A percentile compares a stretch with the other conserved stretches of the same genome.
Evolutionary conservation across 2,329 filamentous ascomycete genomes (phyloP).

Genomic region (Scleromitrula shiraiana): DNA sequence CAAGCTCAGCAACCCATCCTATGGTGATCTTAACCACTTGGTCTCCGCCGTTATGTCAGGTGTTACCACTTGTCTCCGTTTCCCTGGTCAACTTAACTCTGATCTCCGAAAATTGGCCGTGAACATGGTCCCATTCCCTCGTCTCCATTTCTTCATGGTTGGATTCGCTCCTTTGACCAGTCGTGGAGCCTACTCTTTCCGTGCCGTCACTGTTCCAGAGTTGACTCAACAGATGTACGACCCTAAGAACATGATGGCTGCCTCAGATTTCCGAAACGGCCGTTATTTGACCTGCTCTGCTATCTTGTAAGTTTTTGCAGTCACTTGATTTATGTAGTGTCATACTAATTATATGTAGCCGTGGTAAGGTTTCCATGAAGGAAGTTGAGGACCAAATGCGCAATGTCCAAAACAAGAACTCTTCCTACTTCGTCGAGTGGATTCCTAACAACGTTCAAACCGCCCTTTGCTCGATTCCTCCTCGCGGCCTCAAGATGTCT

Average conservation of each 20-base stretch:
- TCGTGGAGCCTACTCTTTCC: constrained; percentile 87
- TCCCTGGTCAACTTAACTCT: constrained; percentile 99
- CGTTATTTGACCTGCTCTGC: constrained; percentile 99
- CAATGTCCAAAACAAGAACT: constrained; percentile 99
- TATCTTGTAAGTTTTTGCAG: constrained; percentile 59
- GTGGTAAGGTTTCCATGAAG: constrained; percentile 99
- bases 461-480: constrained; percentile 96
- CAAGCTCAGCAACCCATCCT: constrained; percentile 97
- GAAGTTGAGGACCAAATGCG: constrained; percentile 99
- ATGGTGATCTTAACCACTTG: constrained; percentile 98
- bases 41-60: constrained; percentile 99
- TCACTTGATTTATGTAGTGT: not conserved
- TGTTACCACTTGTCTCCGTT: constrained; percentile 96
- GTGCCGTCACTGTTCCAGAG: constrained; percentile 93
- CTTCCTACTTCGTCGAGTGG: constrained; percentile 99
- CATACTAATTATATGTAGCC: constrained; percentile 46
- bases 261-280: constrained; percentile 98
- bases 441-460: constrained; percentile 99
- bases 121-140: constrained; percentile 99
- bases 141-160: constrained; percentile 99
- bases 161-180: constrained; percentile 98
- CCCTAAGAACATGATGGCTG: constrained; percentile 99
- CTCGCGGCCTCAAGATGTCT: constrained; percentile 97
- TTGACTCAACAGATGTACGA: constrained; percentile 99
- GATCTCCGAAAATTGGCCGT: constrained; percentile 98